Evolutionary conservation across 306 rosid genomes (phyloP).

Genomic region (Luffa acutangula): DNA sequence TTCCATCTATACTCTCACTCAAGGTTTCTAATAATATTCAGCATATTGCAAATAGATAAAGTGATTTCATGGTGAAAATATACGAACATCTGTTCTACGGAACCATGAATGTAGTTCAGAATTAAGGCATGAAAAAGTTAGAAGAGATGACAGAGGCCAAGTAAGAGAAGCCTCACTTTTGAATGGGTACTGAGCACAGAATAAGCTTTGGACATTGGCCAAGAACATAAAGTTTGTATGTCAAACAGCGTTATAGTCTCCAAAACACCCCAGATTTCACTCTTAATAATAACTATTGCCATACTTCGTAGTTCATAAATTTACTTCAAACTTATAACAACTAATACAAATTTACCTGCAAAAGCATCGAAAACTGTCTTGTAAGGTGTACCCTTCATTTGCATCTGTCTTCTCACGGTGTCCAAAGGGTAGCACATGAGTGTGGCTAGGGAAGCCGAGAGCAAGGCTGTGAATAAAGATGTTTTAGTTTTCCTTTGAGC

Average conservation of each 20-base stretch:
- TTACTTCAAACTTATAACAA: neutral
- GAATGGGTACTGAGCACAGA: neutral
- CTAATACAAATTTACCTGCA: constrained; percentile 35
- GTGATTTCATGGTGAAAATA: neutral
- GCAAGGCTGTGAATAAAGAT: constrained; percentile 62
- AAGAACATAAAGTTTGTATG: neutral
- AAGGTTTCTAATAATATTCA: neutral
- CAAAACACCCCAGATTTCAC: neutral
- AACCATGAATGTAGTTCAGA: neutral
- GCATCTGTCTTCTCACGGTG: constrained; percentile 91
- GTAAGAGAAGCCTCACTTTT: neutral
- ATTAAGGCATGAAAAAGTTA: neutral
- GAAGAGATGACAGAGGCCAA: neutral
- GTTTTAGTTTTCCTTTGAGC: constrained; percentile 66
- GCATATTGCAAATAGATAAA: neutral
- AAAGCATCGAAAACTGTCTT: constrained; percentile 63
- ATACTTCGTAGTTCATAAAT: neutral
- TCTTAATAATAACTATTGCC: neutral
- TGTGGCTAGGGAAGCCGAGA: constrained; percentile 79
- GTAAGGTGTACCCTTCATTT: constrained; percentile 83
- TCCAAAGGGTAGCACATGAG: constrained; percentile 87
- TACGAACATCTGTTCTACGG: neutral
- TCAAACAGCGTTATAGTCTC: neutral
- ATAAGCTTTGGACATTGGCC: neutral
- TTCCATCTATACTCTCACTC: neutral